Evolutionary conservation across 768 basidiomycete genomes (phyloP), one percentile per base, ranked within the genome.

Genomic region (Suillus decipiens): DNA sequence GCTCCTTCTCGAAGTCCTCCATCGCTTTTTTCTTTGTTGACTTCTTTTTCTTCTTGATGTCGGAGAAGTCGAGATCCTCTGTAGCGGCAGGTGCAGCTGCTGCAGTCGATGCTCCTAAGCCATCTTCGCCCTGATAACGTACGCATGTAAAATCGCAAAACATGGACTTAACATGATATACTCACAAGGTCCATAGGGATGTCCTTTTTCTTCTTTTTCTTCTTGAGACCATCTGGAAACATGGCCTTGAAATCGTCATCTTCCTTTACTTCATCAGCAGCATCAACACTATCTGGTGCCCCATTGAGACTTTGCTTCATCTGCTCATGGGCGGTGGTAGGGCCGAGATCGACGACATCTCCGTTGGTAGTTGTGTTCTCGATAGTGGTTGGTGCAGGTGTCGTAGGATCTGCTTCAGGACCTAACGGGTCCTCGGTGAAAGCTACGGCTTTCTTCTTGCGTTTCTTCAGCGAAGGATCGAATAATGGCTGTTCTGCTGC

Each of bases 21-120:
- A 96, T 88, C 2, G 92, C 87, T 22, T 89, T 85, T 79, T 96
- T 98, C 81, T 96, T 96, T 79, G 89, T 89, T 64, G 84, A 79
- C 73, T 95, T 95, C 79, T 95, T 96, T 82, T 96, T 96, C 83
- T 95, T 96, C 81, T 98, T 97, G 75, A 98, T 82, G 73, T 98
- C 96, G 8, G 92, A 93, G 75, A 98, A 98, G 78, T 95, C 93
- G 63, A 96, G 82, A 69, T 95, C 95, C 65, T 91, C 93, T 12
- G 85, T 80, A 5, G 81, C 81, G 62, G 82, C 64, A 14, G 67
- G 69, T 51, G 70, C 59, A 28, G 68, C 68, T 5, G 68, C 69
- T 19, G 89, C 86, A 15, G 89, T 88, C 0, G 89, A 85, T 33
- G 87, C 79, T 28, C 86, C 89, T 19, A 89, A 86, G 63, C 76